Percentiles rank a stretch among this genome's conserved stretches.
Conservation (phyloP, 176 grass and related monocot species). For the Phragmites australis region DNA sequence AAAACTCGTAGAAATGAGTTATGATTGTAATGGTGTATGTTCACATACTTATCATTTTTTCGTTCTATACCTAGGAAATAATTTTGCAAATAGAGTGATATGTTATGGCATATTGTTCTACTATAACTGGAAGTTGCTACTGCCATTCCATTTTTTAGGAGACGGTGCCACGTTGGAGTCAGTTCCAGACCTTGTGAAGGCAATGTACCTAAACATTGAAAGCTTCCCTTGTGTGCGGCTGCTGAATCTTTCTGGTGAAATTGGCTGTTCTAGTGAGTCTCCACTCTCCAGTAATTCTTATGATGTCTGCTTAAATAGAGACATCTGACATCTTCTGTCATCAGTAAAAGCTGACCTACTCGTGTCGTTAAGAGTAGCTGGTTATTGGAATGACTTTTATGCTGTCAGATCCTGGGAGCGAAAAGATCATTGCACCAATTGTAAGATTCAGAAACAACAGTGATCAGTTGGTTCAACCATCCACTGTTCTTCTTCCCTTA, state of each 20-base stretch:
- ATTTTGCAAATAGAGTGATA: neutral
- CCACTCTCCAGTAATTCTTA: neutral
- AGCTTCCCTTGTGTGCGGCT: constrained; percentile 92
- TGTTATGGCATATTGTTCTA: constrained; percentile 8
- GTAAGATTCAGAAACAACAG: constrained; percentile 51
- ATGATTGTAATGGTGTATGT: constrained; percentile 2
- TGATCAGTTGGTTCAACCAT: constrained; percentile 50
- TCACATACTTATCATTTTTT: neutral
- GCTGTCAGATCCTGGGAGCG: constrained; percentile 75
- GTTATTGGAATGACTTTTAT: constrained; percentile 23
- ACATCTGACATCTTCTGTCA: neutral
- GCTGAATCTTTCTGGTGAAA: constrained; percentile 89
- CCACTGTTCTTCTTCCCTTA: constrained; percentile 67
- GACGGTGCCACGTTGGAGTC: constrained; percentile 60
- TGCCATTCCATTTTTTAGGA: constrained; percentile 45
- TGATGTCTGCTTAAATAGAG: constrained; percentile 23
- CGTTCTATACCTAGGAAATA: neutral
- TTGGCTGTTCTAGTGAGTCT: constrained; percentile 95
- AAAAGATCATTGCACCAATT: constrained; percentile 78
- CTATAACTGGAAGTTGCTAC: constrained; percentile 11
- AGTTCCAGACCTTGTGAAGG: constrained; percentile 94
- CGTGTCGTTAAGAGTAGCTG: constrained; percentile 11
- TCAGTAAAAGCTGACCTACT: constrained; percentile 8
- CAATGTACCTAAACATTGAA: constrained; percentile 80
- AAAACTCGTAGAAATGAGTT: neutral